Base-by-base conservation (phyloP, 345 rosid species). In the Lumnitzera littorea region DNA sequence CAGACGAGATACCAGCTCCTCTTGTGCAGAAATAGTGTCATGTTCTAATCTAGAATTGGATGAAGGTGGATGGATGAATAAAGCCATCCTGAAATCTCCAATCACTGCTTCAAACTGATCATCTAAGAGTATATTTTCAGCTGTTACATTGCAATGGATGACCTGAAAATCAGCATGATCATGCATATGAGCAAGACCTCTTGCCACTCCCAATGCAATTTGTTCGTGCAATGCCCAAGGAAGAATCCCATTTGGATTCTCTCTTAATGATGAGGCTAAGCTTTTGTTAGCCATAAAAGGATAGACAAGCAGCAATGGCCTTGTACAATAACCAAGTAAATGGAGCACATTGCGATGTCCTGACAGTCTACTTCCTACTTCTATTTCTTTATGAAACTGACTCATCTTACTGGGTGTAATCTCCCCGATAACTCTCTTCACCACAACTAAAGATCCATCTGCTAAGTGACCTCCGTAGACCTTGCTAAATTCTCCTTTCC, bases 231-330 rank as follows among this genome's bases (percentile, higher is more conserved):
- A 41, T 8, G 58, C 15, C 66, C 66, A 62, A 11, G 46, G 51
- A 47, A 51, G 43, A n/a, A n/a, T 46, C 17, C 20, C 15, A n/a
- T 11, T 16, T 13, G 8, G 8, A 2, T 50, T 53, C 16, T 31
- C 15, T 5, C 54, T 1, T 27, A 56, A 56, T 8, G n/a, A 6
- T 48, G 27, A 57, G 20, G 27, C 23, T 23, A 64, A n/a, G 41
- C 31, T 36, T 49, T 55, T 47, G 5, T 56, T 56, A n/a, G 15
- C 62, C 23, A 64, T 27, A n/a, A 56, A 50, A 13, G 61, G 56
- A 56, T 64, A 41, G 11, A 64, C 68, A 14, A 56, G 68, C 0
- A 64, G n/a, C n/a, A 20, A n/a, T 53, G 48, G 24, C 5, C 11
- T 20, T 17, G 24, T 15, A 14, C 66, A 62, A 46, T 27, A 62